Evolutionary conservation across 441 rosid genomes (phyloP).

Genomic region (Populus hybrid): DNA sequence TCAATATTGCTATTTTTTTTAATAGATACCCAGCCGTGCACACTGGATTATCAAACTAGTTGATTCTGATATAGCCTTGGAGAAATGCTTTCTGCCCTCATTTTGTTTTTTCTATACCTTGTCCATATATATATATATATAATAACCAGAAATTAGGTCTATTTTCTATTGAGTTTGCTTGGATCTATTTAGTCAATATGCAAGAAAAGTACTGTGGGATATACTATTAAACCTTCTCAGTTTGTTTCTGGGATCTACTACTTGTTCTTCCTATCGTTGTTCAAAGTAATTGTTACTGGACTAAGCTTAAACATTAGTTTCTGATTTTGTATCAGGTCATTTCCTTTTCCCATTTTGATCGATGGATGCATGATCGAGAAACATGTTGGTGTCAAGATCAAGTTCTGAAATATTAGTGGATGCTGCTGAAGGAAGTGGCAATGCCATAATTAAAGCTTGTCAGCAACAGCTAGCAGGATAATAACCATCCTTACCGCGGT

Average conservation of each 20-base stretch:
- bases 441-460: too few species aligned
- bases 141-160: background rate
- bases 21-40: too few species aligned
- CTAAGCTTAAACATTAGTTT: too few species aligned
- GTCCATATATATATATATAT: background rate
- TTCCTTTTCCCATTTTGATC: background rate
- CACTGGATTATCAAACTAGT: too few species aligned
- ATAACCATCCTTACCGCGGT: too few species aligned
- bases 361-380: background rate
- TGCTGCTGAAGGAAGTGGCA: too few species aligned
- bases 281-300: too few species aligned
- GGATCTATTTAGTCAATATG: background rate
- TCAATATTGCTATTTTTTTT: too few species aligned
- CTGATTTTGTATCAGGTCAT: background rate
- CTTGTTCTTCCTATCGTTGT: too few species aligned
- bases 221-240: background rate
- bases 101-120: conserved; percentile 8
- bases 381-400: background rate
- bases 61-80: background rate
- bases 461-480: too few species aligned
- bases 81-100: background rate
- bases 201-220: too few species aligned
- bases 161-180: background rate
- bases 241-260: background rate
- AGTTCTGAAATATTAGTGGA: background rate